Percentiles rank a stretch among this genome's conserved stretches.
phyloP scores from a whole-genome alignment of 139 green algal genomes.

The Dunaliella sp. region DNA sequence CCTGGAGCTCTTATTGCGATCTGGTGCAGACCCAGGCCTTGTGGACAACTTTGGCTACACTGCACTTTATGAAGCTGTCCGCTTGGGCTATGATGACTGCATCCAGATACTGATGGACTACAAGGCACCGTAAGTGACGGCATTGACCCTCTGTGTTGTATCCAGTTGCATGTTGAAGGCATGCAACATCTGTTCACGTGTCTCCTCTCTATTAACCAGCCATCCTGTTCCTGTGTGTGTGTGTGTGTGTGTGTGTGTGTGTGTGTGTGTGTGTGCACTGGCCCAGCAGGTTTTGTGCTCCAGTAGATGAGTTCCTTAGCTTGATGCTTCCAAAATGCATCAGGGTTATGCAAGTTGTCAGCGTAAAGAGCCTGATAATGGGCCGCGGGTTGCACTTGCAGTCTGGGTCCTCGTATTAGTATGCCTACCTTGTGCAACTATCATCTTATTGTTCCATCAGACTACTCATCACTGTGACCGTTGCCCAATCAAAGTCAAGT shows the following conservation, averaged over 20 bases:
- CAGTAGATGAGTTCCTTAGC: background rate
- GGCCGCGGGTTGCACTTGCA: no score
- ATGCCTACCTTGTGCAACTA: no score
- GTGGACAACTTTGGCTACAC: slow-evolving; percentile 17
- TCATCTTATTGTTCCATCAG: no score
- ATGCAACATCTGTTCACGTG: no score
- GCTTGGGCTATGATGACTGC: slow-evolving; percentile 20
- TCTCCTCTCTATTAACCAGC: no score
- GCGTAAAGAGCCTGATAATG: background rate
- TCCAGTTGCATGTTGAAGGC: no score
- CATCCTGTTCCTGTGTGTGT: no score
- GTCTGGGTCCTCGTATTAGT: no score
- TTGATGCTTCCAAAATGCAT: background rate
- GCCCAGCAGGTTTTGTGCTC: background rate
- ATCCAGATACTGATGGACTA: slow-evolving; percentile 20
- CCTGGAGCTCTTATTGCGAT: slow-evolving; percentile 46
- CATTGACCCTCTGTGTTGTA: no score
- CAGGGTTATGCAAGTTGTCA: background rate
- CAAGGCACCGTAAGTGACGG: slow-evolving; percentile 28
- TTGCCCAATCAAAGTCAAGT: no score
- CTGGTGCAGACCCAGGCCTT: slow-evolving; percentile 12
- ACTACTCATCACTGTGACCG: no score
- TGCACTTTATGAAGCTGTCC: slow-evolving; percentile 21
- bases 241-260: background rate
- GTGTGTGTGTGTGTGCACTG: background rate